These are phyloP conservation scores for Apiospora aurea DNA, from an alignment of 2,329 filamentous ascomycete genomes.

Conservation along the genomic window DNA sequence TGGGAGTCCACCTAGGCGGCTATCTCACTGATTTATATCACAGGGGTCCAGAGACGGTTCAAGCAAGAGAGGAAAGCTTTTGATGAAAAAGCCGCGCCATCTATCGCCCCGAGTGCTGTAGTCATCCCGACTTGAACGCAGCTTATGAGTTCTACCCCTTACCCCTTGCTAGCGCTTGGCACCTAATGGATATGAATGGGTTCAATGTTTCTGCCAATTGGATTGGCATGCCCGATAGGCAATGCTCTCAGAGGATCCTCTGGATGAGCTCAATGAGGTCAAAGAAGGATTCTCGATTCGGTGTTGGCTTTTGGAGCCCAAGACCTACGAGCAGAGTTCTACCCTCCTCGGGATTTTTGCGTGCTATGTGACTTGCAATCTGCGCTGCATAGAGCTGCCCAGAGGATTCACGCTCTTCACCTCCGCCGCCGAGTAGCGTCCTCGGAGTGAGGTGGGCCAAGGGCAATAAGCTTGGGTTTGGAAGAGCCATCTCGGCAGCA, in stretches of 20 bases:
- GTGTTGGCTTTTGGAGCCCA: slow-evolving; percentile 59
- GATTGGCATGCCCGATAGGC: not conserved
- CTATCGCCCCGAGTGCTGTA: slow-evolving; percentile 37
- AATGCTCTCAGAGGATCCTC: slow-evolving; percentile 56
- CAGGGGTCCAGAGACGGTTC: slow-evolving; percentile 45
- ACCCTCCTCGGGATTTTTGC: slow-evolving; percentile 70
- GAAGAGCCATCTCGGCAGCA: slow-evolving; percentile 65
- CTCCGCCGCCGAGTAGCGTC: slow-evolving; percentile 84
- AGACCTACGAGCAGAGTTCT: slow-evolving; percentile 69
- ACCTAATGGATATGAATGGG: not conserved
- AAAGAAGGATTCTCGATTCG: slow-evolving; percentile 65
- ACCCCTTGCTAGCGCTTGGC: not conserved
- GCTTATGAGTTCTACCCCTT: not conserved
- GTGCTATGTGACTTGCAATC: slow-evolving; percentile 80
- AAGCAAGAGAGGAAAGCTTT: slow-evolving; percentile 41
- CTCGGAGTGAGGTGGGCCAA: slow-evolving; percentile 84
- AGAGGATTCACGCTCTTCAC: slow-evolving; percentile 78
- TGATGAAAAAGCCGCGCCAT: slow-evolving; percentile 34
- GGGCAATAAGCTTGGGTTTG: slow-evolving; percentile 66
- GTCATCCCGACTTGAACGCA: slow-evolving; percentile 31
- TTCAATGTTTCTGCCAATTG: not conserved
- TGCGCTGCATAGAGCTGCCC: slow-evolving; percentile 91
- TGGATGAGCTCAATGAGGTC: slow-evolving; percentile 70
- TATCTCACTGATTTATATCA: slow-evolving; percentile 21
- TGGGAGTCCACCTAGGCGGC: not conserved